Evolutionary conservation across 2,329 filamentous ascomycete genomes (phyloP), one percentile per base, ranked within the genome.

Genomic region (Xylariaceae sp.): DNA sequence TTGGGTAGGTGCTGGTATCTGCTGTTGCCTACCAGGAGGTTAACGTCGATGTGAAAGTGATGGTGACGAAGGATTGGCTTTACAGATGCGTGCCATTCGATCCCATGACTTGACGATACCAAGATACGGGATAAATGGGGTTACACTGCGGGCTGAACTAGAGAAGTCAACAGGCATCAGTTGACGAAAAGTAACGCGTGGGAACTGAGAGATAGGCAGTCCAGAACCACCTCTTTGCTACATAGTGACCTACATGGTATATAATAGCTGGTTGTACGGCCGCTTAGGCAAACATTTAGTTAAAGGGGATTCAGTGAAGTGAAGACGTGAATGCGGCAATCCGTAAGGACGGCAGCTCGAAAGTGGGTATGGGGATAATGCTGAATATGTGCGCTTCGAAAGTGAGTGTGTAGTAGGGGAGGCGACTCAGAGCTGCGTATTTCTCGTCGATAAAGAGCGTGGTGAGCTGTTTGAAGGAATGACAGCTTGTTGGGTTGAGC

Each of bases 1-100:
- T 73, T 81, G 81, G 66, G 77, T 77, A 67, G 78, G 74, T 71
- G 77, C 74, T 66, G 78, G 77, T 69, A 78, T 74, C 67, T 80
- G 77, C 67, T 79, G 78, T 68, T 72, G 75, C 70, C 78, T 81
- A 68, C 61, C 64, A 60, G 64, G 64, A 72, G 73, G 23, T 78
- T 72, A 79, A 78, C 70, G 44, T 54, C 53, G 53, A 61, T 53
- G 54, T 39, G 58, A 62, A 62, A 39, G 47, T 52, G 55, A 15
- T 11, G 18, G 55, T 52, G 44, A 50, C 65, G 66, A 53, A 59
- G 64, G 58, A 55, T 63, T 64, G 61, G 64, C 69, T 80, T 73
- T 80, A 84, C 81, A 82, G 70, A 68, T 81, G 77, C 69, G 79
- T 30, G 23, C 23, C 23, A 30, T 30, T 30, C 23, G 23, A 74